Evolutionary conservation across 306 rosid genomes (phyloP).

Genomic region (Trichosanthes truncata): DNA sequence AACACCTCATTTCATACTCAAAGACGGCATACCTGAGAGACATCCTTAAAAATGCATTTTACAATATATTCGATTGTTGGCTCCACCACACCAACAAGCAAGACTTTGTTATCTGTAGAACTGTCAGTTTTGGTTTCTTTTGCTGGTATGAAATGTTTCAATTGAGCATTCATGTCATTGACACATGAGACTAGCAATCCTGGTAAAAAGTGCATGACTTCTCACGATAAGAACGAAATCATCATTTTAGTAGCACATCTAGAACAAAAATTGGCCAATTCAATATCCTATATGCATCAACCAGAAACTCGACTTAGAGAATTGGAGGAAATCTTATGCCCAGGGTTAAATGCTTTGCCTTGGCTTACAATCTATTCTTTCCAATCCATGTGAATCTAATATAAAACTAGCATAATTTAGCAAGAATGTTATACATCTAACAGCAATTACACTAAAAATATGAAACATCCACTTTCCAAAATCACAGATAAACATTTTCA

Average conservation of each 20-base stretch:
- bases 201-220: slow-evolving; percentile 15
- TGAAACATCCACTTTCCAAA: not conserved
- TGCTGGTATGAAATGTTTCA: slow-evolving; percentile 33
- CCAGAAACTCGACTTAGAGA: not conserved
- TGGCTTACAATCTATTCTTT: not conserved
- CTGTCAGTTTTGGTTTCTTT: slow-evolving; percentile 29
- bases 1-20: not conserved
- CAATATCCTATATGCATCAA: not conserved
- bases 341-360: not conserved
- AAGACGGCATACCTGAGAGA: slow-evolving; percentile 49
- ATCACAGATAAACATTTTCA: not conserved
- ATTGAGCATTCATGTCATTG: slow-evolving; percentile 47
- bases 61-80: slow-evolving; percentile 78
- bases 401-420: not conserved
- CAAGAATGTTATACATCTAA: not conserved
- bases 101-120: slow-evolving; percentile 26
- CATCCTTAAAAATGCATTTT: slow-evolving; percentile 56
- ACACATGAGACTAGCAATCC: slow-evolving; percentile 64
- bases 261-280: not conserved
- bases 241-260: not conserved
- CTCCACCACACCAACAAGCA: slow-evolving; percentile 58
- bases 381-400: not conserved
- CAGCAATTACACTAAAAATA: not conserved
- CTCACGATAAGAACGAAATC: not conserved
- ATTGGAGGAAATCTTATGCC: not conserved